Percentiles rank a stretch among this genome's conserved stretches.
Conservation (phyloP, 345 rosid genomes). For the Hibiscus tridactylites region DNA sequence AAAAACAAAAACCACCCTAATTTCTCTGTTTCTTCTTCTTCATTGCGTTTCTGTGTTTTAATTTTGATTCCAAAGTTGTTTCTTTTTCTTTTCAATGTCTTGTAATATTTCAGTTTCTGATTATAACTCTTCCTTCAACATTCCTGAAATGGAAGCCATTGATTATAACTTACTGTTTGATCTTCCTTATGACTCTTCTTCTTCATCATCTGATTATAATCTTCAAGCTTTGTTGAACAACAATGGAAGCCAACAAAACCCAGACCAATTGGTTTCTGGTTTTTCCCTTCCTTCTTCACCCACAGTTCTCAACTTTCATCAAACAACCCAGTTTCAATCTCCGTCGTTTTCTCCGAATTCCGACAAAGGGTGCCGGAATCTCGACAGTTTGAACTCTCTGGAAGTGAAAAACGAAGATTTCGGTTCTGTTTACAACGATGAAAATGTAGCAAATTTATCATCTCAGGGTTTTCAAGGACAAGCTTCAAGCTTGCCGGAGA, state of each 20-base stretch:
- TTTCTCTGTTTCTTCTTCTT: not conserved
- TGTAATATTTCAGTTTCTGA: conserved; percentile 43
- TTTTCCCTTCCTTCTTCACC: no score
- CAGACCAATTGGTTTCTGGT: not conserved
- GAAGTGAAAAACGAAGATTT: conserved; percentile 49
- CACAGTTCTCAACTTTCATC: no score
- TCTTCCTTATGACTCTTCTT: conserved; percentile 24
- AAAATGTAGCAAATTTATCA: conserved; percentile 37
- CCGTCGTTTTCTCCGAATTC: conserved; percentile 11
- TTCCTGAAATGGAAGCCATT: conserved; percentile 26
- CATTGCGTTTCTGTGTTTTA: not conserved
- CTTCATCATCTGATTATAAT: conserved; percentile 20
- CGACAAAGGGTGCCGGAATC: conserved; percentile 27
- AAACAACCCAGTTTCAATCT: conserved; percentile 15
- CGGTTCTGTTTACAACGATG: conserved; percentile 31
- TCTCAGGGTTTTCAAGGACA: conserved; percentile 43
- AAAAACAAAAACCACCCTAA: no score
- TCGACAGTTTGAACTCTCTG: conserved; percentile 22
- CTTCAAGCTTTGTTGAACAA: conserved; percentile 26
- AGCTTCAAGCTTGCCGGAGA: conserved; percentile 15
- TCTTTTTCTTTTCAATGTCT: conserved; percentile 35
- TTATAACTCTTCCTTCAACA: conserved; percentile 24
- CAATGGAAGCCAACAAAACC: conserved; percentile 23
- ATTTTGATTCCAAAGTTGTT: not conserved
- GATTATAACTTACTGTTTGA: conserved; percentile 28